Conservation (phyloP, 495 filamentous ascomycete species). For the Hyaloscypha bicolor region DNA sequence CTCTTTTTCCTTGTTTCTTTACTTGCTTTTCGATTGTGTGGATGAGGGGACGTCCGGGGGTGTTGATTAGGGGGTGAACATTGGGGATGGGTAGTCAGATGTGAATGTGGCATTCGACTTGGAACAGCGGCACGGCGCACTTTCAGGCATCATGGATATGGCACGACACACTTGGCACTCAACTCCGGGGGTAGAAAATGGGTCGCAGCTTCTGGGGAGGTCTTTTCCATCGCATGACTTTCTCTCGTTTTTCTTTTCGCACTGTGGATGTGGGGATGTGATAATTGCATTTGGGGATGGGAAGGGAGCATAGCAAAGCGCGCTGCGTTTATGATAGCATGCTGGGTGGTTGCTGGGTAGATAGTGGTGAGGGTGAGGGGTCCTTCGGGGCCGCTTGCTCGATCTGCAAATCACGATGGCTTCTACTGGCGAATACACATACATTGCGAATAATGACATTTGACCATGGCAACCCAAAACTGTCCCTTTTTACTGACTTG, state of each 20-base stretch:
- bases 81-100: background rate
- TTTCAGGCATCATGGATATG: constrained; percentile 3
- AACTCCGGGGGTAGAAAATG: constrained; percentile 24
- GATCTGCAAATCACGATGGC: background rate
- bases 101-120: background rate
- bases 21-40: constrained; percentile 23
- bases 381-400: background rate
- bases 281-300: background rate
- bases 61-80: constrained; percentile 12
- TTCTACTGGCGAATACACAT: background rate
- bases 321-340: background rate
- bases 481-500: too few species aligned
- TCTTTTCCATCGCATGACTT: constrained; percentile 23
- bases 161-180: constrained; percentile 4
- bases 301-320: too few species aligned
- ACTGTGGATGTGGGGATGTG: background rate
- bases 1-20: constrained; percentile 29
- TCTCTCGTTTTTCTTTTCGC: constrained; percentile 13
- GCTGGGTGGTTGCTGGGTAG: background rate
- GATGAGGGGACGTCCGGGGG: constrained; percentile 29
- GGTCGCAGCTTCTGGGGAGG: constrained; percentile 33
- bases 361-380: background rate
- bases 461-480: constrained; percentile 11
- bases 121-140: constrained; percentile 22
- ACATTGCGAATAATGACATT: constrained; percentile 11